Evolutionary conservation across 495 filamentous ascomycete species (phyloP).

Genomic region (Aspergillus carlsbadensis): DNA sequence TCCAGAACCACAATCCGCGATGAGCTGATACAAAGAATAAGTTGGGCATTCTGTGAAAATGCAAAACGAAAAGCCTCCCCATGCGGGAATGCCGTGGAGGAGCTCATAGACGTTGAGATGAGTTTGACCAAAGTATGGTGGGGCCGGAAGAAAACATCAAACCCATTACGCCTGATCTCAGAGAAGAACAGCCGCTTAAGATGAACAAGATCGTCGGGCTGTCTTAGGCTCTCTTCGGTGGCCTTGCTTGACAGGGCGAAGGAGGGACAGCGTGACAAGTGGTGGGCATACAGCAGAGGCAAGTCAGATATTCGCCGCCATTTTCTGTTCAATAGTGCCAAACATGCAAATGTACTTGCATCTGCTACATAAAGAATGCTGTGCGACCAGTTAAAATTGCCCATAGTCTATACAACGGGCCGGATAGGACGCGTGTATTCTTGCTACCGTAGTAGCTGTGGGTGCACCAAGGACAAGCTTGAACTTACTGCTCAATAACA

Average conservation of each 20-base stretch:
- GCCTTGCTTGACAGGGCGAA: slow-evolving; percentile 56
- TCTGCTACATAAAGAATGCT: slow-evolving; percentile 77
- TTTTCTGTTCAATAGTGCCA: slow-evolving; percentile 74
- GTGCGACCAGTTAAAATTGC: slow-evolving; percentile 18
- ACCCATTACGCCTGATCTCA: slow-evolving; percentile 76
- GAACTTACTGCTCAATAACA: slow-evolving; percentile 31
- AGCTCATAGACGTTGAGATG: slow-evolving; percentile 80
- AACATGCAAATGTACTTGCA: slow-evolving; percentile 77
- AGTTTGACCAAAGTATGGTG: slow-evolving; percentile 68
- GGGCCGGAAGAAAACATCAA: slow-evolving; percentile 74
- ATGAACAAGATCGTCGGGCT: slow-evolving; percentile 53
- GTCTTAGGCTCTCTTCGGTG: slow-evolving; percentile 35
- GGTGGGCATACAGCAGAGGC: slow-evolving; percentile 69
- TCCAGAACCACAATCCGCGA: slow-evolving; percentile 82
- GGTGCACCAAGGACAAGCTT: background rate
- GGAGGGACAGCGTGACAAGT: slow-evolving; percentile 70
- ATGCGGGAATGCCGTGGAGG: slow-evolving; percentile 73
- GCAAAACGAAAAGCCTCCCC: slow-evolving; percentile 85
- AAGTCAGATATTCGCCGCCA: slow-evolving; percentile 76
- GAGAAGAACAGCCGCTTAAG: slow-evolving; percentile 67
- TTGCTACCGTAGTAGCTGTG: background rate
- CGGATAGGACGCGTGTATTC: background rate
- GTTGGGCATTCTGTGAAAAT: slow-evolving; percentile 70
- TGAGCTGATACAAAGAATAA: slow-evolving; percentile 79
- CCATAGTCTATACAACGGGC: background rate